Evolutionary conservation across 2,329 filamentous ascomycete species (phyloP), one percentile per base, ranked within the genome.

Genomic region (Xylariaceae sp.): DNA sequence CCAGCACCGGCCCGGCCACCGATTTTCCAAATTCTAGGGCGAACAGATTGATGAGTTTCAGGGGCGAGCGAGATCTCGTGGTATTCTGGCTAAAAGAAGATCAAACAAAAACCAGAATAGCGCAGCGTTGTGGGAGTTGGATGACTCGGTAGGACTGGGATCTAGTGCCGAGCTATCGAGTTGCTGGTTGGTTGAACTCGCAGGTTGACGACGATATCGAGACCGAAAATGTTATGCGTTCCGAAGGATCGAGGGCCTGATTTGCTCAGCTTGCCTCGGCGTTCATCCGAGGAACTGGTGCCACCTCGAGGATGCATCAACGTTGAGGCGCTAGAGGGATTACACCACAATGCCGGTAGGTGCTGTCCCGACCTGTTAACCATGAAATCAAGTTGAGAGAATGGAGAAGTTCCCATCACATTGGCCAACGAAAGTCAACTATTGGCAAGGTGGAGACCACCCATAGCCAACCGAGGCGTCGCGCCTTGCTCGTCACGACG

Each of bases 81-180:
- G 59, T 48, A 72, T 72, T 74, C 69, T 74, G 73, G 73, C 72
- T 75, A 75, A 75, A 75, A 61, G 72, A 60, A 65, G 71, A 74
- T 74, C 71, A 74, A 71, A 74, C 70, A 54, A 61, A 56, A 64
- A 26, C 26, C 52, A 48, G 37, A 52, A 43, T 16, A 23, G 41
- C 49, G 14, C 48, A 43, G 49, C 49, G 44, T 32, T 42, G 52
- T 48, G 43, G 57, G 52, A 46, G 49, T 57, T 52, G 44, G 47
- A 50, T 37, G 47, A 50, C 6, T 26, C 20, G 41, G 47, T 43
- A 16, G 18, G 40, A 48, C 44, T 50, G 37, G 49, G 40, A 37
- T 23, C 20, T 41, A 29, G 41, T 44, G 47, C 46, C 37, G 51
- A 51, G 44, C 54, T 42, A 48, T 53, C 48, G 20, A 46, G 52